Percentiles rank a stretch among this genome's conserved stretches.
phyloP scores from a whole-genome alignment of 1,139 yeast species.

The Yamadazyma jaroonii region DNA sequence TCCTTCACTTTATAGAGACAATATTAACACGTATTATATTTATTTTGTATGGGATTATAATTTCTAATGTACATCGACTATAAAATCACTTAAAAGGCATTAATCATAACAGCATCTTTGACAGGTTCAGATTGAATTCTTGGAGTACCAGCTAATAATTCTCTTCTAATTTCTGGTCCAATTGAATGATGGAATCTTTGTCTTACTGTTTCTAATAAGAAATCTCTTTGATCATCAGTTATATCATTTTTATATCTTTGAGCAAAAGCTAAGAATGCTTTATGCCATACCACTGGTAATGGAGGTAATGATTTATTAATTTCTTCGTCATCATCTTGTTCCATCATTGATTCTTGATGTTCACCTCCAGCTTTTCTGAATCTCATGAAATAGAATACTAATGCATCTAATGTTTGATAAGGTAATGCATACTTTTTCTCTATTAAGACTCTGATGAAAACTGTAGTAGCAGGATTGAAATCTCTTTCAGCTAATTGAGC shows the following conservation, averaged over 20 bases:
- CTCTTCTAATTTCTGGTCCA: conserved; percentile 94
- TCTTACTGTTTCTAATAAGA: conserved; percentile 84
- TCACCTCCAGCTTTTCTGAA: conserved; percentile 59
- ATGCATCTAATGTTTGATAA: conserved; percentile 90
- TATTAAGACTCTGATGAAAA: conserved; percentile 81
- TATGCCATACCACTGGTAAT: conserved; percentile 96
- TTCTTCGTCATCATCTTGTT: conserved; percentile 20
- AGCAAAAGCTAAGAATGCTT: conserved; percentile 89
- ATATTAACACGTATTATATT: not conserved
- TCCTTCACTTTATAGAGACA: too few species aligned
- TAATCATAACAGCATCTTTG: conserved; percentile 37
- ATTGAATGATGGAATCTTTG: conserved; percentile 85
- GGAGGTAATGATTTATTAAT: conserved; percentile 51
- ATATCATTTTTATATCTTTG: conserved; percentile 96
- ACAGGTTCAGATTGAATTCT: conserved; percentile 25
- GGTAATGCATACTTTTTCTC: conserved; percentile 97
- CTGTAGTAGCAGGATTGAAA: conserved; percentile 84
- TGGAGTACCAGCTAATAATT: conserved; percentile 74
- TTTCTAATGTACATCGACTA: conserved; percentile 5
- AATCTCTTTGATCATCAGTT: conserved; percentile 95
- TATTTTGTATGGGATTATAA: not conserved
- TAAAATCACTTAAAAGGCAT: conserved; percentile 28
- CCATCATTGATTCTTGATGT: conserved; percentile 22
- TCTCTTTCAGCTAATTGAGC: conserved; percentile 81
- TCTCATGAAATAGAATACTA: conserved; percentile 93